Base-by-base conservation (phyloP, 106 monocot genomes). In the Xerophyta viscosa region DNA sequence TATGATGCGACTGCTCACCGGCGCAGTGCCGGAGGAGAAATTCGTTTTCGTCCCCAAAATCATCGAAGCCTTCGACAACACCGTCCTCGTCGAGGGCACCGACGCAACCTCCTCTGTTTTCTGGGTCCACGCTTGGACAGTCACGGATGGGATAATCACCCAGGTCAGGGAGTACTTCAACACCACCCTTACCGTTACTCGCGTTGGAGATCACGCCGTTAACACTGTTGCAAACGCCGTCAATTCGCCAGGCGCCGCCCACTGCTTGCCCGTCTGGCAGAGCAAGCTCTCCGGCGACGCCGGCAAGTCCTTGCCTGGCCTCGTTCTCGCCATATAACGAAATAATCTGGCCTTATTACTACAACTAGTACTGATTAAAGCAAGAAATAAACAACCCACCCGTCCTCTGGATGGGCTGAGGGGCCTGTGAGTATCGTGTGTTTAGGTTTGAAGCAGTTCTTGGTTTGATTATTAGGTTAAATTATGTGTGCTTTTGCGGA, bases 91-190 rank as follows among this genome's bases (percentile, higher is more conserved):
- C 17, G 75, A 75, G 29, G 75, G 75, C 59, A 37, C 29, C 15
- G 58, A 37, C 28, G 17, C 8, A 18, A 17, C 18, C 9, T 2
- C 13, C 23, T 21, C 39, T 1, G 50, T 59, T 13, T 45, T 13
- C 43, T 75, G 75, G 75, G 46, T 75, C 29, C 75, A 75, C 51
- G 75, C 68, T 15, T 75, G 75, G 68, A 69, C 68, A 6, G 75
- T 75, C 5, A 15, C 20, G 3, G 63, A 69, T 69, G 75, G 75
- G 63, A 53, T 69, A 47, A 59, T 75, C 26, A 75, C 64, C 44
- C 63, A 69, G 52, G 68, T 75, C n/a, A 71, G 93, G 55, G 93
- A 93, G 75, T 93, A 93, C 58, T 93, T 88, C 66, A 80, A 93
- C 58, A 93, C 87, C 9, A 74, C 68, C 43, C 62, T 91, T 20